Conservation (phyloP, 1,284 basidiomycete genomes). For the Cutaneotrichosporon mucoides region DNA sequence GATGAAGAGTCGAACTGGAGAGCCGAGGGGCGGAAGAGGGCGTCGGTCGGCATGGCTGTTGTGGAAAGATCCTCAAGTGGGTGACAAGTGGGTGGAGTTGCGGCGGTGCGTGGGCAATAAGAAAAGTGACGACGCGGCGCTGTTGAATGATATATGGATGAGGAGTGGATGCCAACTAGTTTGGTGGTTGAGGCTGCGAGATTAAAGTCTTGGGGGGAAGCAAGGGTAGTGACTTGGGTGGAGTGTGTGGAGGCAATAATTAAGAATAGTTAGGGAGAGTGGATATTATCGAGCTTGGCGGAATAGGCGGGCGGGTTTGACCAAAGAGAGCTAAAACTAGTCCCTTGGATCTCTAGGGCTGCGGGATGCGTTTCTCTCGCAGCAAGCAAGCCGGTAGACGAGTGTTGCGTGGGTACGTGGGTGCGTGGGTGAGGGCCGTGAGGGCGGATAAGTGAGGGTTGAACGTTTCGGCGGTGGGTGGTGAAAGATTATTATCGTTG, state of each 20-base stretch:
- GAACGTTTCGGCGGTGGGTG: background rate
- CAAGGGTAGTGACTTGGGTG: slow-evolving; percentile 4
- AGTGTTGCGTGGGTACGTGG: too few relatives aligned
- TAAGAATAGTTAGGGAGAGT: background rate
- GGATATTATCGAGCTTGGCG: background rate
- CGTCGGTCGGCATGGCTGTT: slow-evolving; percentile 14
- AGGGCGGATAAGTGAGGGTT: background rate
- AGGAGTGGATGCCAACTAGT: background rate
- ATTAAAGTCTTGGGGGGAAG: background rate
- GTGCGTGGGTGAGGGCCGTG: too few relatives aligned
- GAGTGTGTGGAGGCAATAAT: slow-evolving; percentile 2
- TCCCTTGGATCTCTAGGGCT: too few relatives aligned
- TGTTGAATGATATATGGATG: background rate
- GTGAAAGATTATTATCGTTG: background rate
- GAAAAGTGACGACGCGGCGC: too few relatives aligned
- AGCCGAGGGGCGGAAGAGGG: slow-evolving; percentile 8
- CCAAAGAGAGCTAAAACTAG: too few relatives aligned
- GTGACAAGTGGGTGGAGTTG: background rate
- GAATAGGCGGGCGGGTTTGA: too few relatives aligned
- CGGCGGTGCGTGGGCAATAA: background rate
- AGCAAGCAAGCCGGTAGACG: too few relatives aligned
- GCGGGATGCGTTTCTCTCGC: too few relatives aligned
- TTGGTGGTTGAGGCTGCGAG: too few relatives aligned
- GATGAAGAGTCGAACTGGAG: slow-evolving; percentile 6
- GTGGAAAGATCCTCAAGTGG: background rate